Conservation (phyloP, 495 filamentous ascomycete species). For the Mytilinidion resinicola region DNA sequence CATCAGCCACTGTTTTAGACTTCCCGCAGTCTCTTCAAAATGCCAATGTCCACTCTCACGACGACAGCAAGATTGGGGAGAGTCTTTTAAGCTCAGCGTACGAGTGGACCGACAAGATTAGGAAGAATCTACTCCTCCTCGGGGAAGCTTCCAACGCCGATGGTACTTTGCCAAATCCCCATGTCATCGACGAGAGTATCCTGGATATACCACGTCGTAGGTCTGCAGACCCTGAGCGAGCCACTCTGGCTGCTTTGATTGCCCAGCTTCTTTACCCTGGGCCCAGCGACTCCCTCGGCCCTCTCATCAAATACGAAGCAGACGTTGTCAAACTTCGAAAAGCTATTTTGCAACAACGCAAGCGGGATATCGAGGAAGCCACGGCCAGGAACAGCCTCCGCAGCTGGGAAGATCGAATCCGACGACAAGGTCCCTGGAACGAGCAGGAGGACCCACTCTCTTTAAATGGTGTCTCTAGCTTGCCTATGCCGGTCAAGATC, state of each 20-base stretch:
- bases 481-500: conserved; percentile 33
- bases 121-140: conserved; percentile 11
- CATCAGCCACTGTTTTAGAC: no score
- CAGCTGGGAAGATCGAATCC: conserved; percentile 22
- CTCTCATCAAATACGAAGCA: conserved; percentile 33
- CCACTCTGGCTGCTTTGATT: conserved; percentile 20
- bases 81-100: background rate
- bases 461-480: conserved; percentile 16
- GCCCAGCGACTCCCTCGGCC: conserved; percentile 17
- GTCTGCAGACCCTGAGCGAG: conserved; percentile 18
- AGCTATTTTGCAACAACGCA: conserved; percentile 16
- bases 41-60: no score
- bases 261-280: conserved; percentile 23
- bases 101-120: conserved; percentile 16
- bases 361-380: conserved; percentile 15
- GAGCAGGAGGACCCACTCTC: conserved; percentile 20
- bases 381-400: conserved; percentile 14
- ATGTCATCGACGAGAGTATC: conserved; percentile 20
- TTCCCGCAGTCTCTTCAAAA: no score
- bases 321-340: conserved; percentile 23
- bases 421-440: conserved; percentile 29
- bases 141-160: conserved; percentile 4
- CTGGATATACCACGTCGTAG: conserved; percentile 26
- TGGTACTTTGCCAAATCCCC: background rate
- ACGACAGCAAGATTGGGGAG: no score